A percentile compares a stretch with the other conserved stretches of the same genome.
Conservation (phyloP, 139 green algal genomes). For the Mychonastes homosphaera region DNA sequence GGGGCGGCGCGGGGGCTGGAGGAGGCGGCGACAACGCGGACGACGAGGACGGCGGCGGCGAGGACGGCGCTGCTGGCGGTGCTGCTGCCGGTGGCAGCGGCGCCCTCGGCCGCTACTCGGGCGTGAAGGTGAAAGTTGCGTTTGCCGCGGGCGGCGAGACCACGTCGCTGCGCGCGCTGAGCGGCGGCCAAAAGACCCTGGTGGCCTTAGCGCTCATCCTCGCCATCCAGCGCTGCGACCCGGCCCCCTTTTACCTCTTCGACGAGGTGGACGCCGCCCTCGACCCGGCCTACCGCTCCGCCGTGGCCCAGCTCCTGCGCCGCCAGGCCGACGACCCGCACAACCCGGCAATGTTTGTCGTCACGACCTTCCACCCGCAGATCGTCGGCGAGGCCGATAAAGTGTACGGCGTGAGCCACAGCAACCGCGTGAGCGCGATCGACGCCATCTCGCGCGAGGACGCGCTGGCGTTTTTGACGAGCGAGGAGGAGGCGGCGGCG, state of each 20-base stretch:
- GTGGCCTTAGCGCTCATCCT: constrained; percentile 98
- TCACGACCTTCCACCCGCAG: constrained; percentile 97
- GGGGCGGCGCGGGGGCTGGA: constrained; percentile 1
- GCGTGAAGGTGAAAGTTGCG: constrained; percentile 58
- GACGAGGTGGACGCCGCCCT: constrained; percentile 98
- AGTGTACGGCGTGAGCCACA: constrained; percentile 83
- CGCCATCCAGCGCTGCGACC: constrained; percentile 94
- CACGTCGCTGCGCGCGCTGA: constrained; percentile 82
- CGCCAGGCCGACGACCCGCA: constrained; percentile 51
- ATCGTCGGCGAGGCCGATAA: constrained; percentile 66
- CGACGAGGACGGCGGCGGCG: constrained; percentile 35
- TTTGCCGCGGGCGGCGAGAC: constrained; percentile 54
- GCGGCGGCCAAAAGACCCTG: constrained; percentile 94
- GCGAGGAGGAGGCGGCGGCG: constrained; percentile 30
- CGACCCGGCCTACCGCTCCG: constrained; percentile 78
- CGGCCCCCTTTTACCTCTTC: constrained; percentile 98
- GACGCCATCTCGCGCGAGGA: constrained; percentile 49
- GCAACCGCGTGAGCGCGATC: constrained; percentile 50
- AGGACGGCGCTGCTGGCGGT: constrained; percentile 18
- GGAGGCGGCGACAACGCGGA: constrained; percentile 7
- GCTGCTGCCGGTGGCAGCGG: constrained; percentile 1
- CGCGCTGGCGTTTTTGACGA: constrained; percentile 67
- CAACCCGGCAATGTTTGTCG: constrained; percentile 89
- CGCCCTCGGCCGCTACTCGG: constrained; percentile 64
- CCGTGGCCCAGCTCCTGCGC: constrained; percentile 74